These are phyloP conservation scores for Trichoderma gamsii DNA, from an alignment of 495 filamentous ascomycete species.

Conservation along the genomic window DNA sequence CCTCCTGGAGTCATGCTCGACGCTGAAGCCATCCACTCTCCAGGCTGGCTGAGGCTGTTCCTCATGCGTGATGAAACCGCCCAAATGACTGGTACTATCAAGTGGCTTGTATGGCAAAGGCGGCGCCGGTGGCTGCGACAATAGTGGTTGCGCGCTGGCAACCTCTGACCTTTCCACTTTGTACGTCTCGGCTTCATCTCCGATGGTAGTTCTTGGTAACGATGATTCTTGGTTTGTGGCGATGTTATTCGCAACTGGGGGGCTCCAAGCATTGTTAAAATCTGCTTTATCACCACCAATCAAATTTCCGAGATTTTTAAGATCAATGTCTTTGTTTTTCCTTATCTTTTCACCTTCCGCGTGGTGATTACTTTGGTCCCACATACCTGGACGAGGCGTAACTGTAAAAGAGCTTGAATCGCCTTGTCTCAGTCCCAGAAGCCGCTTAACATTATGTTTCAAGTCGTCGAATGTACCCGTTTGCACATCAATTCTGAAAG, in stretches of 20 bases:
- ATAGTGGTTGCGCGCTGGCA: too few species aligned
- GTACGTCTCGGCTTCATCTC: neutral
- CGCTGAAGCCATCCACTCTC: too few species aligned
- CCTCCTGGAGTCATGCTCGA: neutral
- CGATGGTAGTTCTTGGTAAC: too few species aligned
- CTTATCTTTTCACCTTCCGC: neutral
- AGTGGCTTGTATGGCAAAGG: too few species aligned
- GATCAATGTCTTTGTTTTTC: neutral
- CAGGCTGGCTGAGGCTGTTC: neutral
- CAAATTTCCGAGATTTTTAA: neutral
- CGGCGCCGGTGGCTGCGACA: too few species aligned
- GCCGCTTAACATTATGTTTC: neutral
- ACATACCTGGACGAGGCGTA: neutral
- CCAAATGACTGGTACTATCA: too few species aligned
- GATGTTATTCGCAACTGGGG: neutral
- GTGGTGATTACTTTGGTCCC: neutral
- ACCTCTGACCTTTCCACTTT: too few species aligned
- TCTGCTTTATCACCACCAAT: neutral
- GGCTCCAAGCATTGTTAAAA: neutral
- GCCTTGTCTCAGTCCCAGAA: neutral
- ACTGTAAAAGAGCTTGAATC: neutral
- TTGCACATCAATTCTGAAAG: neutral
- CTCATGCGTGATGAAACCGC: neutral
- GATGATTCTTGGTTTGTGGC: too few species aligned
- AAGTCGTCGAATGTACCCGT: neutral